Evolutionary conservation across 1,139 yeast genomes (phyloP).

Genomic region (Geotrichum candidum): DNA sequence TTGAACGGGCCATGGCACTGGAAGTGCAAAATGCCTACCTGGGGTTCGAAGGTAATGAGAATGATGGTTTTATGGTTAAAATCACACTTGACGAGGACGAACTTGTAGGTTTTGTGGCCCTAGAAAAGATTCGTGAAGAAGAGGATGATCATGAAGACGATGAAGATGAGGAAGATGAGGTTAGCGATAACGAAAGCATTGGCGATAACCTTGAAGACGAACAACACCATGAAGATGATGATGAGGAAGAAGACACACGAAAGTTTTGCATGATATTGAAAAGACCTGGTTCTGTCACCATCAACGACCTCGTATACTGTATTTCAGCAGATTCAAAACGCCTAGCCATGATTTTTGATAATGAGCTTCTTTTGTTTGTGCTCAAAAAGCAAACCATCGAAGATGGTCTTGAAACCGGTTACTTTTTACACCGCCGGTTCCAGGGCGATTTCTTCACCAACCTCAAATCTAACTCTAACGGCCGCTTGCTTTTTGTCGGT

Average conservation of each 20-base stretch:
- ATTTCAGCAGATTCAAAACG: conserved; percentile 13
- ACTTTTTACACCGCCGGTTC: conserved; percentile 9
- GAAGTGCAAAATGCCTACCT: conserved; percentile 17
- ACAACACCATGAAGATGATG: conserved; percentile 7
- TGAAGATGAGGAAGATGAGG: conserved; percentile 7
- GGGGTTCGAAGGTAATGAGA: conserved; percentile 16
- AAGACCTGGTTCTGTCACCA: neutral
- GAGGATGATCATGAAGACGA: conserved; percentile 15
- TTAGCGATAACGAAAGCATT: neutral
- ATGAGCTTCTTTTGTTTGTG: conserved; percentile 10
- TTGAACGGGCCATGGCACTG: conserved; percentile 24
- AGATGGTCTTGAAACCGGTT: conserved; percentile 12
- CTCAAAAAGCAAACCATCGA: conserved; percentile 10
- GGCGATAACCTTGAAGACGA: neutral
- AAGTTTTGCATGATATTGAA: conserved; percentile 10
- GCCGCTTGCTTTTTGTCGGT: conserved; percentile 8
- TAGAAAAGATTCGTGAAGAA: conserved; percentile 9
- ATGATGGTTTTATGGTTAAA: conserved; percentile 5
- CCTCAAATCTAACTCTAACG: neutral
- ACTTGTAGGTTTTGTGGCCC: conserved; percentile 11
- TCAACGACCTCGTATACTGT: conserved; percentile 9
- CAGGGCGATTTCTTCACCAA: neutral
- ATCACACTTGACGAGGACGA: conserved; percentile 19
- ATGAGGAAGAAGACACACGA: conserved; percentile 11
- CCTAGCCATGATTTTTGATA: conserved; percentile 12